Base-by-base conservation (phyloP, 345 rosid genomes). In the Cochlearia excelsa region DNA sequence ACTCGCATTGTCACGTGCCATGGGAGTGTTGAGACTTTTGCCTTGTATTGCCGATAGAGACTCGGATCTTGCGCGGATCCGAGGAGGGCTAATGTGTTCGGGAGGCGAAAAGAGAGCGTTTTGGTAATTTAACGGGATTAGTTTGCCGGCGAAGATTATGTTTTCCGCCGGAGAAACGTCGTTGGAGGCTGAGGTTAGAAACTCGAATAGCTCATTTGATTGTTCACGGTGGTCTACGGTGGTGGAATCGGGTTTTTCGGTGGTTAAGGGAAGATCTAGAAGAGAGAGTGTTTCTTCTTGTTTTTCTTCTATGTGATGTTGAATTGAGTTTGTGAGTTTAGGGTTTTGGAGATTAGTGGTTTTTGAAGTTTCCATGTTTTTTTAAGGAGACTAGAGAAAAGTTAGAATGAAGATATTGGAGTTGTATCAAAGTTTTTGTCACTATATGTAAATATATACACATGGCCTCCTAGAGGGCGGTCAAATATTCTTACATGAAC, bases 121-220 rank as follows among this genome's bases (percentile, higher is more conserved):
- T 50, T 51, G 74, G 38, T 71, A 49, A 6, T 64, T 76, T 52
- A 79, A 72, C 2, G 93, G 81, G 33, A 88, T 65, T 68, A 88
- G 84, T 58, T 81, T 83, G 7, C 96, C 96, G 54, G 76, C 69
- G 57, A 79, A 74, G 64, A 88, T 79, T 45, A 85, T 77, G 51
- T 85, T 88, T 53, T 88, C 93, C n/a, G 96, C 90, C 0, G 94
- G 79, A 30, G 82, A 72, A 80, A 82, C 80, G 30, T 78, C 79
- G 46, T 38, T 16, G 7, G 70, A 45, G 8, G 66, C 39, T 29
- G 75, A 66, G 51, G 69, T 68, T 7, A 75, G 37, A 42, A 87
- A 87, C 81, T 82, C 84, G 37, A 87, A 87, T 51, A 78, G 40
- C 35, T 86, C 86, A 1, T 58, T 28, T 4, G 83, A 28, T 9